phyloP scores from a whole-genome alignment of 2,329 filamentous ascomycete genomes.

The Penicillium paneum region DNA sequence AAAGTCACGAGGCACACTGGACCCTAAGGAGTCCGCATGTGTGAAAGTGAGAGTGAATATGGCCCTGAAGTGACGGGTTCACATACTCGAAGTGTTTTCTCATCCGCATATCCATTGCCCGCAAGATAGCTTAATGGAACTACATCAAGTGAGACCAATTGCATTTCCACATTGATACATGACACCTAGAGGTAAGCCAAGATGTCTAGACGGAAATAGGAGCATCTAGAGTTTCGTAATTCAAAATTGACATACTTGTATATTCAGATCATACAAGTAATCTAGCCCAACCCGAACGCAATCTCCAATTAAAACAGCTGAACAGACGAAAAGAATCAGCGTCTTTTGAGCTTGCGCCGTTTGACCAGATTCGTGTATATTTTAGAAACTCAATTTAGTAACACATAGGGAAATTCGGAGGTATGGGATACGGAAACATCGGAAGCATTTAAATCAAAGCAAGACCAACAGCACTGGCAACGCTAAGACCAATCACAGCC shows the following conservation, averaged over 20 bases:
- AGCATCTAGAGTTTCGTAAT: too few relatives aligned
- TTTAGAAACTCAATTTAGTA: slow-evolving; percentile 30
- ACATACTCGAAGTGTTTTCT: not conserved
- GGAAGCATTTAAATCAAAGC: slow-evolving; percentile 42
- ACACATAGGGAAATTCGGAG: slow-evolving; percentile 30
- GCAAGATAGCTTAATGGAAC: not conserved
- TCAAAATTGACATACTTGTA: not conserved
- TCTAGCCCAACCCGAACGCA: not conserved
- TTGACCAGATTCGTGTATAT: slow-evolving; percentile 20
- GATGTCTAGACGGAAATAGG: not conserved
- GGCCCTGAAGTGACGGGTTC: not conserved
- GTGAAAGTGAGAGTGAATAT: not conserved
- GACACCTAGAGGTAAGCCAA: not conserved
- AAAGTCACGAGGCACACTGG: not conserved
- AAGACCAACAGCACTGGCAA: slow-evolving; percentile 48
- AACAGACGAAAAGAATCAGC: slow-evolving; percentile 14
- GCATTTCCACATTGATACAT: not conserved
- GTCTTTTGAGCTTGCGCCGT: slow-evolving; percentile 22
- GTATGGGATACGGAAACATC: slow-evolving; percentile 27
- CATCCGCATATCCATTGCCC: not conserved
- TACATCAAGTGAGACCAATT: not conserved
- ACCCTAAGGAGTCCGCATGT: not conserved
- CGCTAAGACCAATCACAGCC: slow-evolving; percentile 57
- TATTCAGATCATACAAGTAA: not conserved
- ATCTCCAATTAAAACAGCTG: not conserved